Conservation (phyloP, 176 grass and related monocot species). For the Rhipidocladum racemiflorum region DNA sequence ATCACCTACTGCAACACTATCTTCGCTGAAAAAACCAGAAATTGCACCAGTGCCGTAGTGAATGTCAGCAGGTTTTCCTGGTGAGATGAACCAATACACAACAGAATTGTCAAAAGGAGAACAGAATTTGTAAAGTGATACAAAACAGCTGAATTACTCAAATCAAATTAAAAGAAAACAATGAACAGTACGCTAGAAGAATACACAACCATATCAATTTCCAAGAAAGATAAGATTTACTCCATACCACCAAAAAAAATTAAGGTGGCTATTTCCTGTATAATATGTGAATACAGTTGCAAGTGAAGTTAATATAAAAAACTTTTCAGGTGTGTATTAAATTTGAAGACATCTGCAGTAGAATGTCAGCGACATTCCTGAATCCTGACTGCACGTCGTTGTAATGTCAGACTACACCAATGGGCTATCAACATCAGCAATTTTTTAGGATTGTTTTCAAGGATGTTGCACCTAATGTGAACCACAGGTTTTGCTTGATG, state of each 20-base stretch:
- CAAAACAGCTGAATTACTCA: background rate
- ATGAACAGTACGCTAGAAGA: background rate
- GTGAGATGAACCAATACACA: constrained; percentile 28
- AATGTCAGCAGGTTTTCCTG: constrained; percentile 82
- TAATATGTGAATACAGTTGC: background rate
- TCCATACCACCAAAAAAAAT: background rate
- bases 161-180: background rate
- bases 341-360: background rate
- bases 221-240: background rate
- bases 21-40: constrained; percentile 83
- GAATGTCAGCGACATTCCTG: background rate
- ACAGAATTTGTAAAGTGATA: background rate
- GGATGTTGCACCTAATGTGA: background rate
- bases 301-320: background rate
- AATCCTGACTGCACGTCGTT: background rate
- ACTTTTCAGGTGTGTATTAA: background rate
- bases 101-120: constrained; percentile 12
- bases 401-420: background rate
- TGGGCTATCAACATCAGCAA: constrained; percentile 12
- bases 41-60: constrained; percentile 85
- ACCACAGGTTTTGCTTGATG: constrained; percentile 2
- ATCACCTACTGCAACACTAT: constrained; percentile 68
- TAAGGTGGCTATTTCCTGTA: background rate
- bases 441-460: background rate
- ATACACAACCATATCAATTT: background rate